A percentile compares a stretch with the other conserved stretches of the same genome.
Evolutionary conservation across 2,329 filamentous ascomycete species (phyloP).

Genomic region (Penicillium aurantiogriseum): DNA sequence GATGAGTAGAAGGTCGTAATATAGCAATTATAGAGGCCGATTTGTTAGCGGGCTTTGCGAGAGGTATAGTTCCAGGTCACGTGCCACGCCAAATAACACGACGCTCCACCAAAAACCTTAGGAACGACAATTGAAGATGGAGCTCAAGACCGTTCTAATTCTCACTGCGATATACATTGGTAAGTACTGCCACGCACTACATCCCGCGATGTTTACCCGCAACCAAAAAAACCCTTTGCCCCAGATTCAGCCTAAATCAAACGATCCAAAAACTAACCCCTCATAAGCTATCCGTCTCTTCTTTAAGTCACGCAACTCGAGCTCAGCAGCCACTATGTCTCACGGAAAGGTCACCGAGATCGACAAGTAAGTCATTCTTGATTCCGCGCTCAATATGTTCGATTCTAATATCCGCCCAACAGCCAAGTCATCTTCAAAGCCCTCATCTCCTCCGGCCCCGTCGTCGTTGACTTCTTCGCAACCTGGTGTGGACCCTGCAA

Average conservation of each 20-base stretch:
- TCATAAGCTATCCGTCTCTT: conserved; percentile 19
- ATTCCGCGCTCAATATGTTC: too few species aligned
- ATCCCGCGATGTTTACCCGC: neutral
- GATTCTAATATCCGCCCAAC: conserved; percentile 35
- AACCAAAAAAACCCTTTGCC: neutral
- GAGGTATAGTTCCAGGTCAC: conserved; percentile 9
- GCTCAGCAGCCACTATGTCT: conserved; percentile 25
- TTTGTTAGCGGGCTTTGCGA: too few species aligned
- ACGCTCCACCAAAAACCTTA: conserved; percentile 9
- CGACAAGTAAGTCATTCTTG: conserved; percentile 32
- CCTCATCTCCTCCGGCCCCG: conserved; percentile 49
- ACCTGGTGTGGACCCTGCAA: conserved; percentile 60
- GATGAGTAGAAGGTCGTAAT: too few species aligned
- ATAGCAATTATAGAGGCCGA: too few species aligned
- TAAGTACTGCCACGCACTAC: conserved; percentile 3
- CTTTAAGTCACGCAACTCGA: conserved; percentile 10
- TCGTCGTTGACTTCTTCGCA: conserved; percentile 54
- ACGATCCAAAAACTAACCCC: neutral
- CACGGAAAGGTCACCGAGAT: conserved; percentile 40
- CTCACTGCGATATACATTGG: conserved; percentile 20
- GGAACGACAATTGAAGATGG: conserved; percentile 20
- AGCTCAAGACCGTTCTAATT: conserved; percentile 23
- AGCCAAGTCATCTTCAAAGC: conserved; percentile 61
- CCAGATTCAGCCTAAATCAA: neutral
- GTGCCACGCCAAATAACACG: conserved; percentile 1